Percentiles rank a stretch among this genome's conserved stretches.
Evolutionary conservation across 192 early-diverging fungal genomes (phyloP).

Genomic region (Umbelopsis isabellina): DNA sequence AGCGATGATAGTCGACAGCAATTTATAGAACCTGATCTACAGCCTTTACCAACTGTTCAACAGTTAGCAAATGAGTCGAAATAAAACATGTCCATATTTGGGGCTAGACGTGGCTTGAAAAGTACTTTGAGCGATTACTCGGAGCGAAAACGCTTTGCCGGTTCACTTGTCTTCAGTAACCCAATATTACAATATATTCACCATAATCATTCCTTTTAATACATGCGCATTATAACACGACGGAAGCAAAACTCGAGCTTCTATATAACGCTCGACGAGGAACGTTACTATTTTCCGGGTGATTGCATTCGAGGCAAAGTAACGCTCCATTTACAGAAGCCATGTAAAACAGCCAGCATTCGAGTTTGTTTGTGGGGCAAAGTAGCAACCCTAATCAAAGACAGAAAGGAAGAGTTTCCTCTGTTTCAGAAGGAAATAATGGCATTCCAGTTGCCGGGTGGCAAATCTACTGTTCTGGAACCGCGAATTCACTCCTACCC

Average conservation of each 20-base stretch:
- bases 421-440: constrained; percentile 18
- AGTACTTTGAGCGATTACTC: background rate
- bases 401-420: constrained; percentile 14
- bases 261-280: constrained; percentile 20
- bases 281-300: constrained; percentile 22
- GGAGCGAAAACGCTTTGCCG: background rate
- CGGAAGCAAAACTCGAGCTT: constrained; percentile 14
- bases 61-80: background rate
- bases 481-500: background rate
- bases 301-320: constrained; percentile 10
- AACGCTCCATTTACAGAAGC: background rate
- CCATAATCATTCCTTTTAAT: constrained; percentile 7
- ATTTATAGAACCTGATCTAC: constrained; percentile 37
- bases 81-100: background rate
- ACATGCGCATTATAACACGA: constrained; percentile 17
- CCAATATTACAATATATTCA: background rate
- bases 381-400: constrained; percentile 12
- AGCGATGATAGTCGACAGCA: constrained; percentile 22
- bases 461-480: constrained; percentile 13
- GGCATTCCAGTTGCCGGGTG: constrained; percentile 1
- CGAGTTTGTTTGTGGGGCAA: constrained; percentile 14
- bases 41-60: constrained; percentile 26
- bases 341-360: constrained; percentile 6
- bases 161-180: background rate
- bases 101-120: background rate